phyloP scores from a whole-genome alignment of 345 rosid genomes.

The Syzygium grande region DNA sequence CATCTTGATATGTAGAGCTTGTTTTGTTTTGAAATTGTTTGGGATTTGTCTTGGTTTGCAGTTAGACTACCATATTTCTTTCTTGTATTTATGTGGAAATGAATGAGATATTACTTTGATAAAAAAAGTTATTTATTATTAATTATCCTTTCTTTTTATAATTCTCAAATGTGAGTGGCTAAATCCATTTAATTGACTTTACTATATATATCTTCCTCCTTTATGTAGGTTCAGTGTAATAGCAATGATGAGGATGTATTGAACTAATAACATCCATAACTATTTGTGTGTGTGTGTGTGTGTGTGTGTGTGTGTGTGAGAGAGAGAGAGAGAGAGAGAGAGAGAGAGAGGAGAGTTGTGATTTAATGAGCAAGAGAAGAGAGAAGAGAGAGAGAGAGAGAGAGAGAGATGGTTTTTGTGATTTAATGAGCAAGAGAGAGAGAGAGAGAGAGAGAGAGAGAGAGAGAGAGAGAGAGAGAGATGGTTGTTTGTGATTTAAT shows the following conservation, averaged over 20 bases:
- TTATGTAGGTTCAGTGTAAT: not conserved
- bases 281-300: no score
- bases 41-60: not conserved
- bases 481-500: no score
- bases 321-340: no score
- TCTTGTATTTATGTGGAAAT: not conserved
- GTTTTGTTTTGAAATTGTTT: no score
- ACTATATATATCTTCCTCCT: not conserved
- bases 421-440: no score
- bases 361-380: no score
- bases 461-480: no score
- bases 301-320: no score
- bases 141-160: not conserved
- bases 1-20: not conserved
- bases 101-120: not conserved
- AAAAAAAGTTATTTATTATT: not conserved
- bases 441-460: no score
- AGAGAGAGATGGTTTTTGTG: no score
- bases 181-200: not conserved
- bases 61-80: not conserved
- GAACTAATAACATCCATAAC: not conserved
- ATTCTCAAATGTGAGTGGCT: not conserved
- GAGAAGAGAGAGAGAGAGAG: no score
- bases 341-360: no score
- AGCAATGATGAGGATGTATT: not conserved